Conservation (phyloP, 2,329 filamentous ascomycete genomes). For the Trichophyton equinum region DNA sequence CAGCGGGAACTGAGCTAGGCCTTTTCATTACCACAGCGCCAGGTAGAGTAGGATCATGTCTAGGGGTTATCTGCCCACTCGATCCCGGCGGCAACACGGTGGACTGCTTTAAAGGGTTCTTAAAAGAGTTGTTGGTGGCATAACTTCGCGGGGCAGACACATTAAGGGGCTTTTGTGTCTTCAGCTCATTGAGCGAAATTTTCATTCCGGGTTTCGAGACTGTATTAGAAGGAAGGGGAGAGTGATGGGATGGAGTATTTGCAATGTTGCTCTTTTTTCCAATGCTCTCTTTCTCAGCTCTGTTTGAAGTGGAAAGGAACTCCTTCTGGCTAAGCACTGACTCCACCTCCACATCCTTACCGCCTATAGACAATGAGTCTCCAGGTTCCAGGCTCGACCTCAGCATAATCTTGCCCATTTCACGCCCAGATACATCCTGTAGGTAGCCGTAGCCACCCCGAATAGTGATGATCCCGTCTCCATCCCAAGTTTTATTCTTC, state of each 20-base stretch:
- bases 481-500: conserved; percentile 68
- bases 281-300: conserved; percentile 5
- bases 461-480: conserved; percentile 53
- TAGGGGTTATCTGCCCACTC: conserved; percentile 38
- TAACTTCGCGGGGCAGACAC: conserved; percentile 25
- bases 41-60: conserved; percentile 49
- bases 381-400: conserved; percentile 48
- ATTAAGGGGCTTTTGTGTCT: conserved; percentile 30
- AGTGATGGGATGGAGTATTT: background rate
- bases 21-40: conserved; percentile 57
- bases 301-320: conserved; percentile 33
- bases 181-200: conserved; percentile 3
- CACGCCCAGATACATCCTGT: conserved; percentile 50
- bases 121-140: conserved; percentile 42
- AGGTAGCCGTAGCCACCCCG: conserved; percentile 46
- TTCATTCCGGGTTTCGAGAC: conserved; percentile 2
- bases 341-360: conserved; percentile 58
- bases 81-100: conserved; percentile 37
- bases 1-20: conserved; percentile 42
- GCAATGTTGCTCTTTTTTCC: background rate
- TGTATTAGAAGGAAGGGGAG: background rate
- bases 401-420: conserved; percentile 47
- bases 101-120: conserved; percentile 46
- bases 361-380: conserved; percentile 48
- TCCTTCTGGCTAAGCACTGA: conserved; percentile 48